These are phyloP conservation scores for Saposhnikovia divaricata DNA, from an alignment of 129 eudicot species.

Conservation along the genomic window DNA sequence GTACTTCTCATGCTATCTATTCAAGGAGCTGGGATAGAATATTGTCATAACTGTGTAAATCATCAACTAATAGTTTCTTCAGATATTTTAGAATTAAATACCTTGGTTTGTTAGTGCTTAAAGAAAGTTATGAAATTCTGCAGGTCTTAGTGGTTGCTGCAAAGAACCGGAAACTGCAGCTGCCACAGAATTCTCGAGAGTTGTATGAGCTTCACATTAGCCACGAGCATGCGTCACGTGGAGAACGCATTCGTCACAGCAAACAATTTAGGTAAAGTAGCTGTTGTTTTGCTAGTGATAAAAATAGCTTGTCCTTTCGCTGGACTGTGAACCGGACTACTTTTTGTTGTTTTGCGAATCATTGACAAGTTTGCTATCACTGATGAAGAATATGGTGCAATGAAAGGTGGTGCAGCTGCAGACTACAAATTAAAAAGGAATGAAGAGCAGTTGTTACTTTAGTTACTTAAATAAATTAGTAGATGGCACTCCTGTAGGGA, in stretches of 20 bases:
- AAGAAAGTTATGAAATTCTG: not conserved
- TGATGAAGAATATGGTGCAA: too few species aligned
- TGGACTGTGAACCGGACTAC: not conserved
- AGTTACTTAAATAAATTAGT: too few species aligned
- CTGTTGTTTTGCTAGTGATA: not conserved
- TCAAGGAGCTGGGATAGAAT: not conserved
- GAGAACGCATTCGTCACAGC: constrained; percentile 7
- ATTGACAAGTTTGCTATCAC: too few species aligned
- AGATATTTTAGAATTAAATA: too few species aligned
- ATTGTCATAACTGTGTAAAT: too few species aligned
- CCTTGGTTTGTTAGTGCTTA: not conserved
- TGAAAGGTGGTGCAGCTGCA: too few species aligned
- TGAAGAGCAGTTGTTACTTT: too few species aligned
- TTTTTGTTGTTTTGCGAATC: not conserved
- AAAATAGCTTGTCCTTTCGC: not conserved
- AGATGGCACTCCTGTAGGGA: too few species aligned
- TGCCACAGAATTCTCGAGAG: constrained; percentile 6
- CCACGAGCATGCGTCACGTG: not conserved
- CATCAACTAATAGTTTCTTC: not conserved
- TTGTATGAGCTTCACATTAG: not conserved
- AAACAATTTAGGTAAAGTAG: not conserved
- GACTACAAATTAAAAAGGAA: too few species aligned
- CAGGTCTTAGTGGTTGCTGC: constrained; percentile 7
- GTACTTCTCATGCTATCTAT: not conserved
- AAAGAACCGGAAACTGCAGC: not conserved